phyloP scores from a whole-genome alignment of 1,284 basidiomycete genomes.

The Moniliella sp. region DNA sequence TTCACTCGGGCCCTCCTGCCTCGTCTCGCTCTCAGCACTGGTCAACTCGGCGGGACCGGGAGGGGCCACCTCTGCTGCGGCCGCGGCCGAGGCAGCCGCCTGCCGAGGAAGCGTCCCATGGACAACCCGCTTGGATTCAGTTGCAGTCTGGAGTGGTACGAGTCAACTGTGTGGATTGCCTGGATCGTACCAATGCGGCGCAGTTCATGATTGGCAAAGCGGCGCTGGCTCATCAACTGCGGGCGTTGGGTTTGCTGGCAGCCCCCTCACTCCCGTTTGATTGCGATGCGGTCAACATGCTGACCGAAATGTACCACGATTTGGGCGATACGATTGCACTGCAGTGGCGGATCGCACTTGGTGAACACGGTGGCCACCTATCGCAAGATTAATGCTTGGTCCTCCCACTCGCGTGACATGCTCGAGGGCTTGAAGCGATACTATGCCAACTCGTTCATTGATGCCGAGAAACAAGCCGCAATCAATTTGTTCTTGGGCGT shows the following conservation, averaged over 20 bases:
- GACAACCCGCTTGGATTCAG: slow-evolving; percentile 38
- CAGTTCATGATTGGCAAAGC: slow-evolving; percentile 95
- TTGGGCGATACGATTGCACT: slow-evolving; percentile 53
- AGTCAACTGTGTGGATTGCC: slow-evolving; percentile 54
- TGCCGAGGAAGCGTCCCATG: not conserved
- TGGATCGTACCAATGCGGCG: slow-evolving; percentile 79
- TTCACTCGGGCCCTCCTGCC: slow-evolving; percentile 44
- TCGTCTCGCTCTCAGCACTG: no score
- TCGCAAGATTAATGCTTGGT: slow-evolving; percentile 77
- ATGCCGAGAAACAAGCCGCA: slow-evolving; percentile 89
- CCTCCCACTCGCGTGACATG: slow-evolving; percentile 86
- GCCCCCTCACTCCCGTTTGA: slow-evolving; percentile 69
- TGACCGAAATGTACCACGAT: slow-evolving; percentile 90
- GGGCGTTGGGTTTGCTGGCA: slow-evolving; percentile 56
- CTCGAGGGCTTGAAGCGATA: slow-evolving; percentile 88
- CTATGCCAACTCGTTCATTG: slow-evolving; percentile 67
- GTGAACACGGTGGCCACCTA: slow-evolving; percentile 95
- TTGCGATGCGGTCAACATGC: slow-evolving; percentile 82
- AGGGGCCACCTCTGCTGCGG: no score
- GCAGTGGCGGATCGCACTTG: slow-evolving; percentile 78
- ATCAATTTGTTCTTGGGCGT: slow-evolving; percentile 91
- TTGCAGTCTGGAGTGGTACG: slow-evolving; percentile 64
- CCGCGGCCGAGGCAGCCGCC: no score
- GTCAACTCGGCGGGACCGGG: not conserved
- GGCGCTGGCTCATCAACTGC: slow-evolving; percentile 79